Conservation (phyloP, 345 rosid genomes). For the Psidium guajava region DNA sequence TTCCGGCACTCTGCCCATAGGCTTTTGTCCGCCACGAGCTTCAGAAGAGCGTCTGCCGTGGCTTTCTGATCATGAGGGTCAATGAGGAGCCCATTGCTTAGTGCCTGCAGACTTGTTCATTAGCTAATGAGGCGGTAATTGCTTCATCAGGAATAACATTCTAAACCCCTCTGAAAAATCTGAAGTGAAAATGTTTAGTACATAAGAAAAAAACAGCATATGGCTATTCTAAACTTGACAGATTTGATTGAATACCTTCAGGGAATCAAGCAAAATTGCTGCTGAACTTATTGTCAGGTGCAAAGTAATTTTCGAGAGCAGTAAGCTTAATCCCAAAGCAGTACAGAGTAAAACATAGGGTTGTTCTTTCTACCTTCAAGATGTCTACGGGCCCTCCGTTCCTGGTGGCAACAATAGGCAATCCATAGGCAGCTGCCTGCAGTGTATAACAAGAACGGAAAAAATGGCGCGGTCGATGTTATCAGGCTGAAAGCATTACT, state of each 20-base stretch:
- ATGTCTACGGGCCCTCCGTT: conserved; percentile 72
- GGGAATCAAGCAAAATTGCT: not conserved
- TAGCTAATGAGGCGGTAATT: not conserved
- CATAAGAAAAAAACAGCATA: not conserved
- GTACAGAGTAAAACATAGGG: not conserved
- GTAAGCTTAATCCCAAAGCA: not conserved
- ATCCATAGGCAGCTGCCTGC: conserved; percentile 67
- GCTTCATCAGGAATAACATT: not conserved
- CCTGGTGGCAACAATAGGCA: conserved; percentile 59
- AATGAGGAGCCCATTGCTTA: conserved; percentile 52
- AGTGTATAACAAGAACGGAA: not conserved
- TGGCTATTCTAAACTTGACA: not conserved
- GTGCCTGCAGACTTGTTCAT: conserved; percentile 25
- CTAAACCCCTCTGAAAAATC: not conserved
- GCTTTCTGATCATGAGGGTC: conserved; percentile 67
- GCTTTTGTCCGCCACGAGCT: conserved; percentile 53
- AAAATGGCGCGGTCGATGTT: not conserved
- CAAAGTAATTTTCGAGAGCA: not conserved
- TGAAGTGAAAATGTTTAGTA: not conserved
- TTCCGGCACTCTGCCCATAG: conserved; percentile 53
- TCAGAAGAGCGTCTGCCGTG: conserved; percentile 53
- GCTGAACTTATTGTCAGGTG: not conserved
- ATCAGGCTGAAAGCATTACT: not conserved
- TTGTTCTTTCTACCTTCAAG: conserved; percentile 28
- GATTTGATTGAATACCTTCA: not conserved